Evolutionary conservation across 305 asterid species (phyloP), one percentile per base, ranked within the genome.

Genomic region (Salvia sclarea): DNA sequence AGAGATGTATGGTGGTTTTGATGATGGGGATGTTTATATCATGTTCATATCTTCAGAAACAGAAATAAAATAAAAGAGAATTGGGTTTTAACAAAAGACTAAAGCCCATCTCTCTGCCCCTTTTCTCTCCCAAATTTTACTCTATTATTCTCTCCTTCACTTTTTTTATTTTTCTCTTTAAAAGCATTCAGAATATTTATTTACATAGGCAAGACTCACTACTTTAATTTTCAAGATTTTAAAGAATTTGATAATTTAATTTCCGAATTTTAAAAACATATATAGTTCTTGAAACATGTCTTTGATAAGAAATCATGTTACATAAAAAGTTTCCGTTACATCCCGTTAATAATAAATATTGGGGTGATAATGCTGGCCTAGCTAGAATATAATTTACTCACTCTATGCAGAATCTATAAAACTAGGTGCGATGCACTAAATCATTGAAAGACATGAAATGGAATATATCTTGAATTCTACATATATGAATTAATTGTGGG

Each of bases 1-100:
- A 67, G 76, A 67, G 73, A 67, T 71, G 75, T 48, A 58, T 62
- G 79, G 30, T 70, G 71, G 58, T 22, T 78, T 81, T 77, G 76
- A 53, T 77, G 58, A 58, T 68, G 85, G 72, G 63, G 68, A 79
- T 81, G 90, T 82, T 81, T 76, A 76, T 87, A 79, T 77, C 33
- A 76, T 82, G 88, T 84, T 82, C 67, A 75, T 80, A 84, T 75
- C 68, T 69, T 74, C 41, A 58, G 30, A 65, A 64, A 67, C 77
- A 75, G 64, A n/a, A 75, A 78, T 75, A 82, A 79, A 73, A 75
- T 75, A 66, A 52, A 79, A 52, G 79, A 50, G 54, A 64, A 73
- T 75, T 75, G 76, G 81, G 79, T 50, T 78, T 59, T 41, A 57
- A 33, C 21, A 71, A 69, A 69, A 31, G 41, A 56, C 43, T 33